Percentiles rank a stretch among this genome's conserved stretches.
phyloP scores from a whole-genome alignment of 805 yeast genomes.

The Candida broadrunensis region DNA sequence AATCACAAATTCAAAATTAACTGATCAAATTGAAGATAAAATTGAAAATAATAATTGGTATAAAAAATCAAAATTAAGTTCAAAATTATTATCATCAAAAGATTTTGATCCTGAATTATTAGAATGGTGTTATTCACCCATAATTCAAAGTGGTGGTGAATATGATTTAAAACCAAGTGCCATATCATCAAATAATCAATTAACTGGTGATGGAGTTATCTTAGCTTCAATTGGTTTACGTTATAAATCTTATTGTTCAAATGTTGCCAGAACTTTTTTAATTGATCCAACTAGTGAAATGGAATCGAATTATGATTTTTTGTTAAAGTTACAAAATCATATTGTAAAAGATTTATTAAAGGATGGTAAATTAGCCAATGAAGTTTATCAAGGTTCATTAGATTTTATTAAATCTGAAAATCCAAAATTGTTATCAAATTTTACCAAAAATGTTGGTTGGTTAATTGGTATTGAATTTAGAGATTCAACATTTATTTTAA shows the following conservation, averaged over 20 bases:
- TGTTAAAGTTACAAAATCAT: slow-evolving; percentile 65
- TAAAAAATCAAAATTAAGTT: slow-evolving; percentile 47
- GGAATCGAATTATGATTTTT: slow-evolving; percentile 74
- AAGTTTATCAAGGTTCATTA: slow-evolving; percentile 63
- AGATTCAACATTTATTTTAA: slow-evolving; percentile 72
- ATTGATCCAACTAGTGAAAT: slow-evolving; percentile 83
- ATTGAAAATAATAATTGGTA: slow-evolving; percentile 74
- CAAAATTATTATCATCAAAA: slow-evolving; percentile 41
- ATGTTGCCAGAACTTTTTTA: slow-evolving; percentile 80
- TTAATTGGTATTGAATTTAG: slow-evolving; percentile 86
- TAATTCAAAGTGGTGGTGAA: slow-evolving; percentile 82
- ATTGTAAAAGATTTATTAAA: slow-evolving; percentile 54
- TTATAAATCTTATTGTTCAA: slow-evolving; percentile 86
- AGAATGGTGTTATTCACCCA: slow-evolving; percentile 94
- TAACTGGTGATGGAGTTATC: slow-evolving; percentile 72
- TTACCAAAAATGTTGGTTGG: slow-evolving; percentile 83
- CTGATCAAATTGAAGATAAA: slow-evolving; percentile 75
- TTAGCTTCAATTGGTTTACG: slow-evolving; percentile 81
- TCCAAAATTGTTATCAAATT: slow-evolving; percentile 62
- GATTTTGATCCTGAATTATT: slow-evolving; percentile 74
- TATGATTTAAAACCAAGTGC: slow-evolving; percentile 85
- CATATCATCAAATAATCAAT: slow-evolving; percentile 60
- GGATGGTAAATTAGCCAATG: slow-evolving; percentile 65
- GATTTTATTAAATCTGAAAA: slow-evolving; percentile 52
- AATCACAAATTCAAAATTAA: slow-evolving; percentile 66